A percentile compares a stretch with the other conserved stretches of the same genome.
These are phyloP conservation scores for Phytophthora cajani DNA, from an alignment of 352 stramenopile species.

Conservation along the genomic window DNA sequence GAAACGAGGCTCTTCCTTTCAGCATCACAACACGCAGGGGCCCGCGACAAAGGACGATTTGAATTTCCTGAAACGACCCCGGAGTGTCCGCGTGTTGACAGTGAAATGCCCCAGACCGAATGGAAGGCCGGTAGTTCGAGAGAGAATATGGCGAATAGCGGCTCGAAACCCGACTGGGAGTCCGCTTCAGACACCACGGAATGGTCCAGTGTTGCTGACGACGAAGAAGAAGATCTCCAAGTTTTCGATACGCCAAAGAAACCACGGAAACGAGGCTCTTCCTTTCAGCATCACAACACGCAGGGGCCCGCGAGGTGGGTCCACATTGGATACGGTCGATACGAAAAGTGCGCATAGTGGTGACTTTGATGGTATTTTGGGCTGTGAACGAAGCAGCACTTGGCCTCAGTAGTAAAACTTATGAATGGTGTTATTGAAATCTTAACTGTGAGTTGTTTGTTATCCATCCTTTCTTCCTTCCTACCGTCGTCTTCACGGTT, in stretches of 20 bases:
- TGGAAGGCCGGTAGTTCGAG: neutral
- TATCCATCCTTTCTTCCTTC: neutral
- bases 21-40: neutral
- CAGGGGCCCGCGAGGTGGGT: neutral
- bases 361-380: neutral
- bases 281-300: neutral
- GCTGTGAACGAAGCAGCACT: neutral
- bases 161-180: neutral
- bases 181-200: slow-evolving; percentile 10
- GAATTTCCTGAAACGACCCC: neutral
- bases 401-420: no score
- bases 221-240: slow-evolving; percentile 12
- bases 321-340: neutral
- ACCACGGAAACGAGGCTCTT: neutral
- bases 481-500: slow-evolving; percentile 8
- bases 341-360: neutral
- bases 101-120: neutral
- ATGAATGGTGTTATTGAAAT: slow-evolving; percentile 5
- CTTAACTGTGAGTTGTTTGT: neutral
- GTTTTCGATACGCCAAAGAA: neutral
- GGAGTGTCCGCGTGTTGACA: neutral
- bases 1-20: neutral
- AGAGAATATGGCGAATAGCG: neutral
- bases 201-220: slow-evolving; percentile 17
- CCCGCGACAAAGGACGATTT: no score